A percentile compares a stretch with the other conserved stretches of the same genome.
Evolutionary conservation across 345 rosid species (phyloP).

Genomic region (Aurinia saxatilis): DNA sequence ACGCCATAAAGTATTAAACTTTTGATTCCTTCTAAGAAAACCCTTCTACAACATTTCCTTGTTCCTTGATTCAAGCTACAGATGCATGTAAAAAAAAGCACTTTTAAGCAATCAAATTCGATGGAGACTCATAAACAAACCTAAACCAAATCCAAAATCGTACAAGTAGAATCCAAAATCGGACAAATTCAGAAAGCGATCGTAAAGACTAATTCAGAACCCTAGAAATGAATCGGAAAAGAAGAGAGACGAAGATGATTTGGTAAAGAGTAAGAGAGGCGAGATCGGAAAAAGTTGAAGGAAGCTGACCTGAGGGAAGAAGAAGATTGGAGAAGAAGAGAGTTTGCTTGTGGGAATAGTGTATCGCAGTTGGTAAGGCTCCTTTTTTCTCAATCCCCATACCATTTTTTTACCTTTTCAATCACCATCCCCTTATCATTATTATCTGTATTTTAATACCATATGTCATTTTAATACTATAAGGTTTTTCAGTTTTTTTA

Average conservation of each 20-base stretch:
- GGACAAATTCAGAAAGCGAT: too few relatives aligned
- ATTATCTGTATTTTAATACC: background rate
- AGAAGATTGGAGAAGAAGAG: background rate
- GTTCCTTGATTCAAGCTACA: slow-evolving; percentile 3
- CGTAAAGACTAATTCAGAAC: background rate
- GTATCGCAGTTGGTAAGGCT: slow-evolving; percentile 24
- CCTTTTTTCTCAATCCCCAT: slow-evolving; percentile 2
- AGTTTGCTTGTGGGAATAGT: slow-evolving; percentile 27
- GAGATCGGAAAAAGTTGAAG: background rate
- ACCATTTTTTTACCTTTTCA: slow-evolving; percentile 15
- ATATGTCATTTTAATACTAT: background rate
- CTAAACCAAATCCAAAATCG: background rate
- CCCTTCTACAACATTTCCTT: background rate
- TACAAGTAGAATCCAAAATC: too few relatives aligned
- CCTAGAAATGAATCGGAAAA: slow-evolving; percentile 17
- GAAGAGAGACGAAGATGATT: background rate
- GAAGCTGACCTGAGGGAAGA: slow-evolving; percentile 19
- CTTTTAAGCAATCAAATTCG: background rate
- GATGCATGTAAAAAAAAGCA: slow-evolving; percentile 1
- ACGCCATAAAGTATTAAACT: slow-evolving; percentile 38
- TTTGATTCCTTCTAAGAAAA: too few relatives aligned
- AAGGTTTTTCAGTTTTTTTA: background rate
- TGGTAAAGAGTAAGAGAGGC: background rate
- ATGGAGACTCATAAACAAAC: background rate
- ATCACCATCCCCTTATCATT: too few relatives aligned